Evolutionary conservation across 2,329 filamentous ascomycete genomes (phyloP), one percentile per base, ranked within the genome.

Genomic region (Cytospora piceicola): DNA sequence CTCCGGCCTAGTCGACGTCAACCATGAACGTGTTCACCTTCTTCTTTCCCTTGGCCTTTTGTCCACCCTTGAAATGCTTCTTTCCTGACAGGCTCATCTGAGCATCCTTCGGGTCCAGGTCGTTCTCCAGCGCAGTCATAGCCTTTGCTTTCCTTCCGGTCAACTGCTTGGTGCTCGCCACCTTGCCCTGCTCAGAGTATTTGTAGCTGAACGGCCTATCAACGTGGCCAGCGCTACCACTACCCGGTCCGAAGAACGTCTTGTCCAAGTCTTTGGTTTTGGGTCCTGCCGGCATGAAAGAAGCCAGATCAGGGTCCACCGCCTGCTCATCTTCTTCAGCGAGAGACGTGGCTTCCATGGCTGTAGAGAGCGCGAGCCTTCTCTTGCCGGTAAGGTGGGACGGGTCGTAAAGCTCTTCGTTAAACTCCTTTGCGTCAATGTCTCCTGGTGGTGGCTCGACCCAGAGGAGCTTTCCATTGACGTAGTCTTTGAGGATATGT

Each of bases 401-500:
- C 55, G 90, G 82, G 73, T 96, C 90, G 77, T 98, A 98, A 5
- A 98, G 87, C 66, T 96, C 94, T 58, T 83, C 82, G 79, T 99
- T 99, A 83, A 98, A 99, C 62, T 90, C 86, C 58, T 81, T 80
- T 0, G 87, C 81, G 71, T 97, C 91, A 49, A 90, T 86, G 34
- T 89, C 85, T 5, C 80, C 80, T 0, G 94, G 94, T 0, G 95
- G 95, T 5, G 95, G 94, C 72, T 94, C 90, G 71, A 93, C 95
- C 80, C 90, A 98, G 7, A 98, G 85, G 0, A 99, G 85, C 79
- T 97, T 98, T 69, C 95, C 95, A 75, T 90, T 96, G 71, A 99
- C 95, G 74, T 98, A 99, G 79, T 99, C 95, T 77, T 99, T 99
- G 30, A 99, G 85, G 20, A 99, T 85, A 71, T 92, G 91, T 61